Conservation (phyloP, 2,329 filamentous ascomycete genomes). For the Nannizzia gypsea region DNA sequence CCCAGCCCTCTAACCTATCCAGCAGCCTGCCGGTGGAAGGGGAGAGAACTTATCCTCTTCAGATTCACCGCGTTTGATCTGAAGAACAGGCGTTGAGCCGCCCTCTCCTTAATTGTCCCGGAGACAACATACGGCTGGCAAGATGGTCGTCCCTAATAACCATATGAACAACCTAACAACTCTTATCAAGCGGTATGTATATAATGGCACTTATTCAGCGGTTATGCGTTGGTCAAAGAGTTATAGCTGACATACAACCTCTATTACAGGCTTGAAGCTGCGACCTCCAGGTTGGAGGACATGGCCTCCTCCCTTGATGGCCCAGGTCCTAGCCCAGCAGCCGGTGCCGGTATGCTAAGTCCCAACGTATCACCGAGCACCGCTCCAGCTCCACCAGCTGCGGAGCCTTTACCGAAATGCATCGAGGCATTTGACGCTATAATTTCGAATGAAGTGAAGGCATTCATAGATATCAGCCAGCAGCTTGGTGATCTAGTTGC, state of each 20-base stretch:
- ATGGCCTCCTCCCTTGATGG: conserved; percentile 62
- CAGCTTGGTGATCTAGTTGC: conserved; percentile 66
- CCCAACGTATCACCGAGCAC: conserved; percentile 16
- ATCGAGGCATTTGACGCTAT: conserved; percentile 80
- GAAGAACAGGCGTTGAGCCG: not conserved
- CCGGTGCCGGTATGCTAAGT: conserved; percentile 16
- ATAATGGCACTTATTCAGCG: not conserved
- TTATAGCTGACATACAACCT: not conserved
- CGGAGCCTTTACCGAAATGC: conserved; percentile 56
- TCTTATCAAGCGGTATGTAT: conserved; percentile 84
- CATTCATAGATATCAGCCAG: conserved; percentile 66
- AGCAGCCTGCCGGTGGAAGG: not conserved
- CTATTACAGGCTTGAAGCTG: conserved; percentile 74
- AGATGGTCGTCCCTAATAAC: conserved; percentile 55
- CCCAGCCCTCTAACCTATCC: not conserved
- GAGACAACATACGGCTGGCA: not conserved
- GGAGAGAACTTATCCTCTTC: not conserved
- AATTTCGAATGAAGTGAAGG: conserved; percentile 59
- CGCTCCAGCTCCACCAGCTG: conserved; percentile 37
- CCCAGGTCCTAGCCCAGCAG: conserved; percentile 18
- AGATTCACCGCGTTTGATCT: not conserved
- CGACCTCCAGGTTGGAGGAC: conserved; percentile 89
- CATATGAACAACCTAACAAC: conserved; percentile 96
- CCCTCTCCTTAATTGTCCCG: not conserved
- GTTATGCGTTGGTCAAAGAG: not conserved